These are phyloP conservation scores for Exophiala sideris DNA, from an alignment of 2,329 filamentous ascomycete genomes.

Conservation along the genomic window DNA sequence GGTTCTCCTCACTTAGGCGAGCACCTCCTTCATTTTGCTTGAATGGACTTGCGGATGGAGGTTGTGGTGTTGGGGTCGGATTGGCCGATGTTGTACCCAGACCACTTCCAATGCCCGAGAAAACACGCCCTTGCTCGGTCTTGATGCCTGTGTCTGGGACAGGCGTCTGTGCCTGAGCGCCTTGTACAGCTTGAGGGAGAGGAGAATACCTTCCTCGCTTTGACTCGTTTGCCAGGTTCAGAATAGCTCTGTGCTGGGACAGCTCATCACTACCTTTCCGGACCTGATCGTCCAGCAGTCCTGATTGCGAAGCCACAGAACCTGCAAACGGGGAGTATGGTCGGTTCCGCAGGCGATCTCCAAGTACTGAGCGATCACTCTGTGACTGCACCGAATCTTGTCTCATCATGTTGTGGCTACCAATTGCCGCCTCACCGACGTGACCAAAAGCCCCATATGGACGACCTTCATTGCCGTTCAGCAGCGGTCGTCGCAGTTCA, in stretches of 20 bases:
- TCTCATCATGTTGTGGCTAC: conserved; percentile 22
- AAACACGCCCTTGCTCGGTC: conserved; percentile 91
- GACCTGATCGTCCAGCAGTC: conserved; percentile 37
- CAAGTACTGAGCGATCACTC: conserved; percentile 26
- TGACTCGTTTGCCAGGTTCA: conserved; percentile 70
- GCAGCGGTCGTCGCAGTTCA: conserved; percentile 21
- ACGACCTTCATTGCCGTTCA: conserved; percentile 21
- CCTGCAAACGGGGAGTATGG: conserved; percentile 36
- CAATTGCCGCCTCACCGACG: conserved; percentile 6
- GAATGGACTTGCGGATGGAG: conserved; percentile 45
- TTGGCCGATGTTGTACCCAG: conserved; percentile 53
- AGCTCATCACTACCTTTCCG: conserved; percentile 53
- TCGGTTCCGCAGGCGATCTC: conserved; percentile 30
- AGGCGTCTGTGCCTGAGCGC: conserved; percentile 75
- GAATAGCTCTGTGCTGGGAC: conserved; percentile 62
- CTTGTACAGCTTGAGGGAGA: conserved; percentile 88
- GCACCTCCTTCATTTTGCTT: conserved; percentile 48
- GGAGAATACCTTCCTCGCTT: conserved; percentile 83
- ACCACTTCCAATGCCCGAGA: conserved; percentile 81
- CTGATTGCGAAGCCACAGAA: conserved; percentile 32
- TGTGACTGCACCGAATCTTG: conserved; percentile 30
- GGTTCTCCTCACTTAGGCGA: conserved; percentile 41
- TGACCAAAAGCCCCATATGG: conserved; percentile 20
- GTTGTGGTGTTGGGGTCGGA: conserved; percentile 33
- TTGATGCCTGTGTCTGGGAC: conserved; percentile 88